Percentiles rank a stretch among this genome's conserved stretches.
These are phyloP conservation scores for Ceratocystis cubensis DNA, from an alignment of 2,329 filamentous ascomycete genomes.

Conservation along the genomic window DNA sequence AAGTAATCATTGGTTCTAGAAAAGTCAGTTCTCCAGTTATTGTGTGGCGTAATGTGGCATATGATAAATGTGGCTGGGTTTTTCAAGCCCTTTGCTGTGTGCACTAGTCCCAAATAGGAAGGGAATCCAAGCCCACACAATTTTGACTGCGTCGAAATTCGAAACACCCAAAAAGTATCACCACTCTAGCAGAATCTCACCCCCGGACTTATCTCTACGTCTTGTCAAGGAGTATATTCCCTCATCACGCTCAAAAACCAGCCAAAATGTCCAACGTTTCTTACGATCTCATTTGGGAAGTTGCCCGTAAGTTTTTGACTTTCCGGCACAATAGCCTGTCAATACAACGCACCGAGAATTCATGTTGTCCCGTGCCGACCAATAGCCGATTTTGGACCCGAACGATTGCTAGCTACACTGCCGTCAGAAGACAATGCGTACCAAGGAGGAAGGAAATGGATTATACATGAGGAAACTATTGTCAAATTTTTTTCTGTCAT, in stretches of 20 bases:
- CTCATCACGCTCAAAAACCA: conserved; percentile 23
- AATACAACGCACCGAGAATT: background rate
- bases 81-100: conserved; percentile 21
- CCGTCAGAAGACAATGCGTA: background rate
- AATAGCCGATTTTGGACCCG: background rate
- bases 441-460: background rate
- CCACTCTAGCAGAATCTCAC: conserved; percentile 17
- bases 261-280: conserved; percentile 63
- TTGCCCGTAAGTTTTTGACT: conserved; percentile 64
- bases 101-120: conserved; percentile 20
- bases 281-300: conserved; percentile 85
- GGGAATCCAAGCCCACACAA: conserved; percentile 18
- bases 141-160: conserved; percentile 20
- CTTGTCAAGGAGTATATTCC: conserved; percentile 19
- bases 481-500: conserved; percentile 10
- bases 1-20: background rate
- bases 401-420: background rate
- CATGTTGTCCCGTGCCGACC: background rate
- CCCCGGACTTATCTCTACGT: conserved; percentile 13
- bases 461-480: conserved; percentile 12
- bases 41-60: background rate
- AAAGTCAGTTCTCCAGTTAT: too few species aligned
- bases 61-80: conserved; percentile 10
- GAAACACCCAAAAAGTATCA: conserved; percentile 19
- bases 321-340: background rate